Base-by-base conservation (phyloP, 2,329 filamentous ascomycete species). In the Bisporella sp. region DNA sequence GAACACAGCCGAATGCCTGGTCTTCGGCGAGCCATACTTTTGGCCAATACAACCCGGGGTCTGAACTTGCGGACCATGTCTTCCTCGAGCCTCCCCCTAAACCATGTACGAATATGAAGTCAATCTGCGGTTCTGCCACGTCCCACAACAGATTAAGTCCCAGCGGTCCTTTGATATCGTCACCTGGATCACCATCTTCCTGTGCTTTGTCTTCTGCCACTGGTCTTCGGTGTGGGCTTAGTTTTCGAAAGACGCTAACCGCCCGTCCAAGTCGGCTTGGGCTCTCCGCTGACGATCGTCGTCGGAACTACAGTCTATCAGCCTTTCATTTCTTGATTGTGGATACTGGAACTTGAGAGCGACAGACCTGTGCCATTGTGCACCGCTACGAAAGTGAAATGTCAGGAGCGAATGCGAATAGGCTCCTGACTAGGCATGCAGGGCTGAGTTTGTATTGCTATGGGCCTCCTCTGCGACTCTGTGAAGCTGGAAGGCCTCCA, bases 51-150 rank as follows among this genome's bases (percentile, higher is more conserved):
- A 61, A 58, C 3, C 46, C 12, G 1, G 50, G 51, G 6, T 66
- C 55, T 4, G 48, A 13, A 1, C 53, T 53, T 45, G 62, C 62
- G 6, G 53, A 57, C 69, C 69, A 71, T 41, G 68, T 68, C 50
- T 63, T 66, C 13, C 59, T 51, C 33, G 64, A 68, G 2, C 63
- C 63, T 11, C 69, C 69, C 5, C 64, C 65, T 3, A 71, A 63
- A 1, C 69, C 68, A 50, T 72, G 68, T 6, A 71, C 59, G 48
- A 71, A 71, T 37, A 37, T 37, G n/a, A 37, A 37, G n/a, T 37
- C 35, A n/a, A 37, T n/a, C 35, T 37, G 35, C 4, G 35, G 35
- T 37, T 37, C 35, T n/a, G 35, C 8, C 8, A 37, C 35, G n/a
- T 4, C 35, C 8, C 8, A 37, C 35, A 37, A 37, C 8, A 37